These are phyloP conservation scores for Trichoderma lentiforme DNA, from an alignment of 2,329 filamentous ascomycete genomes.

Conservation along the genomic window DNA sequence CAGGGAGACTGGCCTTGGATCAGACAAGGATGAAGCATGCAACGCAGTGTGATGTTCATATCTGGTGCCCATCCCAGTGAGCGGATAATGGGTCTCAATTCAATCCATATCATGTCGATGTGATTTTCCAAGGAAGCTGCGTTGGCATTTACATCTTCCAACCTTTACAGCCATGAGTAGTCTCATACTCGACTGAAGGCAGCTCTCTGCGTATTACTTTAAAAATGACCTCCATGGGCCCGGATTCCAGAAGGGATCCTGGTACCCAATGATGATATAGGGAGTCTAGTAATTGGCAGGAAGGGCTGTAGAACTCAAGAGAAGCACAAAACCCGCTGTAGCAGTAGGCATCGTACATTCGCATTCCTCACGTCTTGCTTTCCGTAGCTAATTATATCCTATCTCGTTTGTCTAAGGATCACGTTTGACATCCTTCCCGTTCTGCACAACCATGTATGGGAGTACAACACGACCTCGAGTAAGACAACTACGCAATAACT, in stretches of 20 bases:
- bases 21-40: neutral
- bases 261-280: neutral
- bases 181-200: neutral
- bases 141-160: neutral
- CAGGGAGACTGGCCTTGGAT: neutral
- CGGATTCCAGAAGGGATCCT: neutral
- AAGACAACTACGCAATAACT: neutral
- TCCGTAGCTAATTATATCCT: neutral
- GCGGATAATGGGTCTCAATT: neutral
- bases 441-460: neutral
- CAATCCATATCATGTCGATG: neutral
- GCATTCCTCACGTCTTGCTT: neutral
- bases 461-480: neutral
- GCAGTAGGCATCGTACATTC: neutral
- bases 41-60: neutral
- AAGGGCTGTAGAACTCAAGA: neutral
- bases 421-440: neutral
- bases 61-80: neutral
- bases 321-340: neutral
- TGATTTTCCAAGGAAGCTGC: neutral
- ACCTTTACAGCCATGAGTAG: neutral
- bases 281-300: neutral
- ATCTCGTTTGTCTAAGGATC: neutral
- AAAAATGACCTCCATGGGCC: neutral
- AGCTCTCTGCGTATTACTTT: no score